Base-by-base conservation (phyloP, 179 eudicot genomes). In the Amaranthus tricolor region DNA sequence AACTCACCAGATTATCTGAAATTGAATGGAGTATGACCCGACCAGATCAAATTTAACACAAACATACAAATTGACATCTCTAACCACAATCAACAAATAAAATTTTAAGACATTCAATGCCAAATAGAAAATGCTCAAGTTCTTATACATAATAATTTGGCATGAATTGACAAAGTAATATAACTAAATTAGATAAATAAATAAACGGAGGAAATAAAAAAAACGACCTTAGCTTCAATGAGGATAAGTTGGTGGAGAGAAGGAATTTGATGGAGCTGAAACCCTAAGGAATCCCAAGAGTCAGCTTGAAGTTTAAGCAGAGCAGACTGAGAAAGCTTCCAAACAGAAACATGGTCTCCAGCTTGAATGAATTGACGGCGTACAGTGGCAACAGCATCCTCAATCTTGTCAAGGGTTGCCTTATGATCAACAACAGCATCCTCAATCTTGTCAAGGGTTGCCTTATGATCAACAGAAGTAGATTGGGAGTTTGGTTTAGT, bases 221-320 rank as follows among this genome's bases (percentile, higher is more conserved):
- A 24, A 40, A 16, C 8, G 76, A 94, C 98, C 97, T 92, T 92
- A 7, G 91, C 94, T 92, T 91, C 98, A 0, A 61, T 77, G 5
- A 65, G 45, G 16, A 88, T 78, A 40, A 93, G 87, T 57, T 77
- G 76, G 19, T 81, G 66, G 21, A 93, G 82, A 17, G 89, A 82
- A 10, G 96, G 91, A 51, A 94, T 86, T 51, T 87, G 86, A 50
- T 90, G 93, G 78, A 89, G 86, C 63, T 84, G 87, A 67, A 88
- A 78, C 58, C 97, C 98, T 45, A 90, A 76, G 16, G 88, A 78
- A 5, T 93, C 97, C 97, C 96, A 88, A 2, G 97, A 90, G 52
- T 88, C 93, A 5, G 81, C 91, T 68, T 85, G 74, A 55, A 94
- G 73, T 12, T 43, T 65, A 77, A 82, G 74, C 80, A 93, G 69